Evolutionary conservation across 176 grass and related monocot genomes (phyloP).

Genomic region (Secale cereale): DNA sequence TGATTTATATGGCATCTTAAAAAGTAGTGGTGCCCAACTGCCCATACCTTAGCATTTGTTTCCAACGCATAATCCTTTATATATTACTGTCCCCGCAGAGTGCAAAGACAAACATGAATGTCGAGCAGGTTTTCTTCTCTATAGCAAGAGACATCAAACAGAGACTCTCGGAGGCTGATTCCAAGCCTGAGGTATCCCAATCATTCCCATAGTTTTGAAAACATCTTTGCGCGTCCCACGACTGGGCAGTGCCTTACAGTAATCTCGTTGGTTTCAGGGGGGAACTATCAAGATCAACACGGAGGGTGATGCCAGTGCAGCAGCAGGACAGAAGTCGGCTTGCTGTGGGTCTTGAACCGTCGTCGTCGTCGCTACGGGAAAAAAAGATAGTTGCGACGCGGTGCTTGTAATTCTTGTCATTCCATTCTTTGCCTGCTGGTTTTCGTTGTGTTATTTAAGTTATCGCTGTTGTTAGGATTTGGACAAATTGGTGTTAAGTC

Average conservation of each 20-base stretch:
- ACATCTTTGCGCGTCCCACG: neutral
- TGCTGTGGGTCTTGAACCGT: slow-evolving; percentile 46
- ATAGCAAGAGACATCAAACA: slow-evolving; percentile 72
- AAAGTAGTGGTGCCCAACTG: neutral
- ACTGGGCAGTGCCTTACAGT: neutral
- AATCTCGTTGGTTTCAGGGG: slow-evolving; percentile 24
- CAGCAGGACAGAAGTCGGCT: slow-evolving; percentile 36
- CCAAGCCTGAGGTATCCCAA: slow-evolving; percentile 43
- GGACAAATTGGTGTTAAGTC: slow-evolving; percentile 38
- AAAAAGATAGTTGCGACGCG: slow-evolving; percentile 27
- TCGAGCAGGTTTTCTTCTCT: slow-evolving; percentile 80
- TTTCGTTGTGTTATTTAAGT: slow-evolving; percentile 29
- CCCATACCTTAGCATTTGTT: neutral
- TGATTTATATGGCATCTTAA: neutral
- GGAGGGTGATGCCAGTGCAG: slow-evolving; percentile 18
- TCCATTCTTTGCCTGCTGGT: slow-evolving; percentile 37
- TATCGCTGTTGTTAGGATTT: slow-evolving; percentile 32
- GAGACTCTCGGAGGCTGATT: slow-evolving; percentile 62
- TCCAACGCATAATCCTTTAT: neutral
- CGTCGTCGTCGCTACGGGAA: neutral
- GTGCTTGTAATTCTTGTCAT: slow-evolving; percentile 42
- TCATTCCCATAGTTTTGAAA: neutral
- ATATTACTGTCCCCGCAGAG: slow-evolving; percentile 35
- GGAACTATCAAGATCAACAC: slow-evolving; percentile 50
- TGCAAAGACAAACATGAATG: slow-evolving; percentile 82